phyloP scores from a whole-genome alignment of 495 filamentous ascomycete genomes.

The Achaetomiella virescens region DNA sequence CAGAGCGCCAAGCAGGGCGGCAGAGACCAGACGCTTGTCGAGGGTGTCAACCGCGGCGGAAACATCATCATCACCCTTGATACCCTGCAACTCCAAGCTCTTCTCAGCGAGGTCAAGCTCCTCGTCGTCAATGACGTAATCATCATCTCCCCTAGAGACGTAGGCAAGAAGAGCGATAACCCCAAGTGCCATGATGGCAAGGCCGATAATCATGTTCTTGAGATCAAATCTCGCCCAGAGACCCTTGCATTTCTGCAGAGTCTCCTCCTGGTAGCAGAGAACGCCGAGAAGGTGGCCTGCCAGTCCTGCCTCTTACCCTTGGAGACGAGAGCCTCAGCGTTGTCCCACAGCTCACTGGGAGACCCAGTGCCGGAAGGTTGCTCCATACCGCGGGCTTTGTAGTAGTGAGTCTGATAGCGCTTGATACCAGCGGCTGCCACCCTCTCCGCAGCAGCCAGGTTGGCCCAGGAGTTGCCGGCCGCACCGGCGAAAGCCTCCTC shows the following conservation, averaged over 20 bases:
- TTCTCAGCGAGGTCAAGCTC: constrained; percentile 42
- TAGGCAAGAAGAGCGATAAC: constrained; percentile 65
- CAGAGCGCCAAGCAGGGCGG: constrained; percentile 29
- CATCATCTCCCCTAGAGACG: constrained; percentile 48
- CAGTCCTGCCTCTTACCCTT: constrained; percentile 27
- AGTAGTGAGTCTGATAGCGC: constrained; percentile 67
- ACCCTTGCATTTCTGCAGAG: constrained; percentile 69
- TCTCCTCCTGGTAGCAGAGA: constrained; percentile 71
- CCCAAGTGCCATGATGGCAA: constrained; percentile 60
- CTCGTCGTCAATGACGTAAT: constrained; percentile 36
- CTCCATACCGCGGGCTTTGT: constrained; percentile 54
- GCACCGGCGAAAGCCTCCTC: constrained; percentile 82
- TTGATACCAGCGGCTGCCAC: constrained; percentile 81
- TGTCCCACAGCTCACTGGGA: constrained; percentile 51
- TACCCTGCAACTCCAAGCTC: constrained; percentile 34
- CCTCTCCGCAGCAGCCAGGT: constrained; percentile 67
- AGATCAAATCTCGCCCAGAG: constrained; percentile 92
- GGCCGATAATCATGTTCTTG: constrained; percentile 72
- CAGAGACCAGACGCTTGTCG: constrained; percentile 32
- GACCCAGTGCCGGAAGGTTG: constrained; percentile 51
- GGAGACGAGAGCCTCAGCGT: constrained; percentile 31
- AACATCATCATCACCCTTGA: constrained; percentile 23
- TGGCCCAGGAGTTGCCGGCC: constrained; percentile 61
- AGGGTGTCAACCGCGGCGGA: constrained; percentile 25
- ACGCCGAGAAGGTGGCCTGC: constrained; percentile 48